These are phyloP conservation scores for Cutaneotrichosporon dermatis DNA, from an alignment of 1,284 basidiomycete species.

Conservation along the genomic window DNA sequence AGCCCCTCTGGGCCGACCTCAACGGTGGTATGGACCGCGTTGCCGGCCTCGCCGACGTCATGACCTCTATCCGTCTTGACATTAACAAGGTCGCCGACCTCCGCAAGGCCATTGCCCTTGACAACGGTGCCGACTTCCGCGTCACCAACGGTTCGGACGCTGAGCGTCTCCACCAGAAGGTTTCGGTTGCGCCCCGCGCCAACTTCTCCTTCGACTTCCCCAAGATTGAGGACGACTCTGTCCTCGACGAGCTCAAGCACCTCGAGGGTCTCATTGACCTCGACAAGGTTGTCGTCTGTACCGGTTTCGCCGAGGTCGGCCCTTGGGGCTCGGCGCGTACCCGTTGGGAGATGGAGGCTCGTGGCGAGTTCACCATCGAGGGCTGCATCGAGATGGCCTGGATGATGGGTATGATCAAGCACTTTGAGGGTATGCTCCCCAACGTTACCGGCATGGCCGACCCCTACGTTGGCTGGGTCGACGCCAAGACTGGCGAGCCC, in stretches of 20 bases:
- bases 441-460: conserved; percentile 57
- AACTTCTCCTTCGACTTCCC: conserved; percentile 98
- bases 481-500: conserved; percentile 89
- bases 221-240: conserved; percentile 61
- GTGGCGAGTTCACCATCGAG: conserved; percentile 89
- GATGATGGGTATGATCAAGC: conserved; percentile 98
- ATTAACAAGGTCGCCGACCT: conserved; percentile 78
- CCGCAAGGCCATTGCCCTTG: conserved; percentile 85
- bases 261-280: conserved; percentile 85
- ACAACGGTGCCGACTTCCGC: conserved; percentile 94
- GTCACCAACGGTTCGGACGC: conserved; percentile 84
- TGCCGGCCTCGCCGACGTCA: conserved; percentile 89
- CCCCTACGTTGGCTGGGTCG: conserved; percentile 96
- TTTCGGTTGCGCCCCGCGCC: conserved; percentile 88
- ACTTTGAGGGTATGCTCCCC: conserved; percentile 94
- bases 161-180: conserved; percentile 86
- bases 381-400: conserved; percentile 99
- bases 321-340: conserved; percentile 98
- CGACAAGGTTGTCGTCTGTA: conserved; percentile 91
- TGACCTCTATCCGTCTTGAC: conserved; percentile 73
- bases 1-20: conserved; percentile 96
- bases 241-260: conserved; percentile 67
- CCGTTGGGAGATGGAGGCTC: conserved; percentile 99
- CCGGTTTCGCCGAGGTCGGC: conserved; percentile 96
- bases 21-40: conserved; percentile 97